phyloP scores from a whole-genome alignment of 805 yeast genomes.

The Pichia heedii region DNA sequence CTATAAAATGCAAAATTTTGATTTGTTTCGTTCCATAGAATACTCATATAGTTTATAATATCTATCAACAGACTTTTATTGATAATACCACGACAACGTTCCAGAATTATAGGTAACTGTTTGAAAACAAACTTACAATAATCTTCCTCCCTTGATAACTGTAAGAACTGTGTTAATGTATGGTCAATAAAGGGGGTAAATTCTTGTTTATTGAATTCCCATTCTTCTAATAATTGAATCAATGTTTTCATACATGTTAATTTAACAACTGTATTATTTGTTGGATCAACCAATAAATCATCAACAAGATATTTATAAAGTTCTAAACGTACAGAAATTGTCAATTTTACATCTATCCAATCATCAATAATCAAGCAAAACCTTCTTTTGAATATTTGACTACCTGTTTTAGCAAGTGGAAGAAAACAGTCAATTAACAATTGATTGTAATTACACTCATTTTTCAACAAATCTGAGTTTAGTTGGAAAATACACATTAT shows the following conservation, averaged over 20 bases:
- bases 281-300: slow-evolving; percentile 1
- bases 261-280: slow-evolving; percentile 71
- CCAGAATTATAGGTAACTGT: slow-evolving; percentile 53
- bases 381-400: slow-evolving; percentile 66
- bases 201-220: slow-evolving; percentile 66
- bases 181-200: slow-evolving; percentile 53
- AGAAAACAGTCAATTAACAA: slow-evolving; percentile 50
- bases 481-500: slow-evolving; percentile 77
- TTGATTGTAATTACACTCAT: slow-evolving; percentile 59
- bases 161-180: slow-evolving; percentile 12
- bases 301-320: slow-evolving; percentile 50
- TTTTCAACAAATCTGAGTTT: slow-evolving; percentile 56
- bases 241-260: slow-evolving; percentile 67
- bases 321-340: slow-evolving; percentile 6
- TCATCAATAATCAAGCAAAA: slow-evolving; percentile 68
- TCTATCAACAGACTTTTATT: slow-evolving; percentile 41
- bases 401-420: slow-evolving; percentile 48
- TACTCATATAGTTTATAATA: slow-evolving; percentile 52
- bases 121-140: slow-evolving; percentile 67
- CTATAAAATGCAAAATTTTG: slow-evolving; percentile 6
- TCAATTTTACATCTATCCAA: slow-evolving; percentile 43
- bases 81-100: slow-evolving; percentile 56
- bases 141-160: slow-evolving; percentile 37
- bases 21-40: slow-evolving; percentile 60
- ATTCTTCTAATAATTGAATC: slow-evolving; percentile 65